Conservation (phyloP, 1,284 basidiomycete genomes). For the Peniophora sp. region DNA sequence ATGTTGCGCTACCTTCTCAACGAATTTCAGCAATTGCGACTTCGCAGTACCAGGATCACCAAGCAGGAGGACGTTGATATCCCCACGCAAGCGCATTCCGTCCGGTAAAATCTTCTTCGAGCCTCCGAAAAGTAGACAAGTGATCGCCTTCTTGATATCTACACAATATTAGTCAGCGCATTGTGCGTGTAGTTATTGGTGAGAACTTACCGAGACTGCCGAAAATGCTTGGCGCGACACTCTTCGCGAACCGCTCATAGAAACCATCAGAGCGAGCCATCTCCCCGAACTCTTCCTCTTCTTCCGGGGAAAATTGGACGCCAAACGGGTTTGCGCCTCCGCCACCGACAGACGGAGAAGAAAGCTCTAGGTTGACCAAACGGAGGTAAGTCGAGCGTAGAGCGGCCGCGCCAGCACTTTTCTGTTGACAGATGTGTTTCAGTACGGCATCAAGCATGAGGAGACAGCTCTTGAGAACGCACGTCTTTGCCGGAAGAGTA, state of each 20-base stretch:
- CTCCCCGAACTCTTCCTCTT: conserved; percentile 92
- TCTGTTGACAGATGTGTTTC: conserved; percentile 33
- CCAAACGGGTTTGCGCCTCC: conserved; percentile 72
- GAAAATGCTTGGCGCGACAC: conserved; percentile 96
- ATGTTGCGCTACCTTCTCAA: conserved; percentile 71
- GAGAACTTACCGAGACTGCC: conserved; percentile 73
- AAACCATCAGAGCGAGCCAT: conserved; percentile 87
- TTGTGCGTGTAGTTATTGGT: neutral
- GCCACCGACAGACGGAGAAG: conserved; percentile 65
- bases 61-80: conserved; percentile 94
- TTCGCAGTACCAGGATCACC: conserved; percentile 99
- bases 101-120: conserved; percentile 98
- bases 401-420: conserved; percentile 70
- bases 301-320: conserved; percentile 85
- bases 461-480: conserved; percentile 18
- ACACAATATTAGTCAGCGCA: conserved; percentile 4
- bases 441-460: neutral
- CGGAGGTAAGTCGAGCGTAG: conserved; percentile 93
- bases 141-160: conserved; percentile 99
- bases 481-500: conserved; percentile 84
- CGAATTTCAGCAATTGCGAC: conserved; percentile 95
- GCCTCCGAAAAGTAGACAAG: conserved; percentile 92
- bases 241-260: conserved; percentile 91
- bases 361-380: conserved; percentile 86
- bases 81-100: conserved; percentile 94